Conservation (phyloP, 441 rosid genomes). For the Erysimum pusillum region DNA sequence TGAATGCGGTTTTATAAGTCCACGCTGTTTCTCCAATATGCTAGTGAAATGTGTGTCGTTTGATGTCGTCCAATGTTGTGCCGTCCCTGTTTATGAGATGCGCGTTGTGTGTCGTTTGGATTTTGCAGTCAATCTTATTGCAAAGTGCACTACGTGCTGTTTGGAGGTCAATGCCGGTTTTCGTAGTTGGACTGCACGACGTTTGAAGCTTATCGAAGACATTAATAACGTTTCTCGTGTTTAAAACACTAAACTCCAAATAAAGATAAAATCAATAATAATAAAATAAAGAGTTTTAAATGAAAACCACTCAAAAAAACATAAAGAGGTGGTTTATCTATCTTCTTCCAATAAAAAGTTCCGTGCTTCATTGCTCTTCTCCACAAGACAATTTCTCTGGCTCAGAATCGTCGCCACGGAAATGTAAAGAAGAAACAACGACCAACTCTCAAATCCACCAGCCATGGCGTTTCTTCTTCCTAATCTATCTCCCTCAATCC, state of each 20-base stretch:
- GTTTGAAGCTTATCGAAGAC: constrained; percentile 14
- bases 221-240: not conserved
- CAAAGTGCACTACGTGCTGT: constrained; percentile 18
- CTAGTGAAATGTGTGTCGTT: constrained; percentile 16
- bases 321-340: constrained; percentile 7
- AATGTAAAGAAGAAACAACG: constrained; percentile 33
- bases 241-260: not conserved
- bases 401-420: constrained; percentile 49
- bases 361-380: constrained; percentile 27
- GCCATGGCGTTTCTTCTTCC: constrained; percentile 83
- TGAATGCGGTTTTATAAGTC: constrained; percentile 8
- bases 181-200: constrained; percentile 9
- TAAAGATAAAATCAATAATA: not conserved
- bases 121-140: not conserved
- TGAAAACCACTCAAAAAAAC: constrained; percentile 59
- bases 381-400: constrained; percentile 40
- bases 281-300: constrained; percentile 43
- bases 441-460: constrained; percentile 26
- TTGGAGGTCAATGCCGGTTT: not conserved
- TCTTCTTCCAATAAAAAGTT: constrained; percentile 33
- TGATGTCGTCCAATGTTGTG: constrained; percentile 5
- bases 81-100: not conserved
- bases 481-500: constrained; percentile 66
- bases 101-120: not conserved
- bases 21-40: constrained; percentile 15